Conservation (phyloP, 1,284 basidiomycete genomes). For the Fomes fomentarius region DNA sequence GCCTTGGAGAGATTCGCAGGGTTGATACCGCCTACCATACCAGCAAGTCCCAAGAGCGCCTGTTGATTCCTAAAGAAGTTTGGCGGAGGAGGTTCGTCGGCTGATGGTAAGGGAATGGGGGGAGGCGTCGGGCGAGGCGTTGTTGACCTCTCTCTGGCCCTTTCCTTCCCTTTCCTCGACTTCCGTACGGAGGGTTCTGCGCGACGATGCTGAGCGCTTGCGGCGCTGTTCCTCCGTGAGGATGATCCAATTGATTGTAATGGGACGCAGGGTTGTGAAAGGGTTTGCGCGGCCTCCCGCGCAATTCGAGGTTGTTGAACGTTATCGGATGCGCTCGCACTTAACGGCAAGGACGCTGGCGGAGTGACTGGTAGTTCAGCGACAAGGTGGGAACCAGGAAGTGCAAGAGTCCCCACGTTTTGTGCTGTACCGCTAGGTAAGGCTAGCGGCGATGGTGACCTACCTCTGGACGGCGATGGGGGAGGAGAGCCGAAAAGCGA, state of each 20-base stretch:
- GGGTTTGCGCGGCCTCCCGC: neutral
- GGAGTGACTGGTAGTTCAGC: conserved; percentile 80
- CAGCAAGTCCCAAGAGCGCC: conserved; percentile 70
- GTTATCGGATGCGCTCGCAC: conserved; percentile 25
- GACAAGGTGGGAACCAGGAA: conserved; percentile 86
- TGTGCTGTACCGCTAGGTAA: conserved; percentile 57
- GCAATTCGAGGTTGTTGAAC: neutral
- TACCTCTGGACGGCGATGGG: conserved; percentile 72
- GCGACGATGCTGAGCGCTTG: conserved; percentile 10
- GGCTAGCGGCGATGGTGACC: conserved; percentile 63
- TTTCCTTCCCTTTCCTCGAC: conserved; percentile 32
- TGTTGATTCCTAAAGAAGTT: conserved; percentile 75
- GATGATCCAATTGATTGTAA: conserved; percentile 16
- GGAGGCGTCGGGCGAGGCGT: conserved; percentile 47
- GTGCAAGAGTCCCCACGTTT: conserved; percentile 95
- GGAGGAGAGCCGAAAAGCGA: conserved; percentile 84
- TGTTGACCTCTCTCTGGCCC: conserved; percentile 25
- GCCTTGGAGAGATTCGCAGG: conserved; percentile 50
- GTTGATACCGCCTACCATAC: conserved; percentile 65
- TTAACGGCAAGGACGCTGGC: conserved; percentile 65
- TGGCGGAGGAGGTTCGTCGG: conserved; percentile 59
- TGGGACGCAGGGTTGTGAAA: conserved; percentile 3
- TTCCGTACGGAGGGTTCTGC: conserved; percentile 14
- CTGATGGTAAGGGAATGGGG: conserved; percentile 60
- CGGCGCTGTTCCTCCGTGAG: conserved; percentile 14